Evolutionary conservation across 2,329 filamentous ascomycete species (phyloP).

Genomic region (Fusarium newnesense): DNA sequence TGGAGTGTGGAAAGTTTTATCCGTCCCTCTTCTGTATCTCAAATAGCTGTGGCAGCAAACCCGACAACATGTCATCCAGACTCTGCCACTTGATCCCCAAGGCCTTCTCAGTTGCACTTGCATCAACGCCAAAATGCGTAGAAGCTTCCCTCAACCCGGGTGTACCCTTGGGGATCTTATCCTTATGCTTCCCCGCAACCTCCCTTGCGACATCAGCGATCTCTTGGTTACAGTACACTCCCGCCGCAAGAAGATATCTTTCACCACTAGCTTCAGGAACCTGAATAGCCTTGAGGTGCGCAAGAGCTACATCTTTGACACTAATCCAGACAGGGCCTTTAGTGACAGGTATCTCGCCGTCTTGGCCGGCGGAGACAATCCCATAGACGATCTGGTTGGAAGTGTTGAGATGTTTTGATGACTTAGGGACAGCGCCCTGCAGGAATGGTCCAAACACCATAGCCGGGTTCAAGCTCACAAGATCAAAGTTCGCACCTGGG

Average conservation of each 20-base stretch:
- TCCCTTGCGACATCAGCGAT: neutral
- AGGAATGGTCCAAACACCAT: constrained; percentile 13
- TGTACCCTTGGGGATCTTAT: neutral
- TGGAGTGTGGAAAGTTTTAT: neutral
- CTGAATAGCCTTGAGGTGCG: constrained; percentile 1
- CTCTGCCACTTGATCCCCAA: constrained; percentile 2
- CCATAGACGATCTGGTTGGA: constrained; percentile 5
- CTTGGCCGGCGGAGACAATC: neutral
- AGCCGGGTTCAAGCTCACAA: constrained; percentile 5
- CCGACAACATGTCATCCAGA: neutral
- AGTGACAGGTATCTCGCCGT: neutral
- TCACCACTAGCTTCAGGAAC: constrained; percentile 1
- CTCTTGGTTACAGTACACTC: constrained; percentile 8
- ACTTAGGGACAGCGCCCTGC: neutral
- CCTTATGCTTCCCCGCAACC: neutral
- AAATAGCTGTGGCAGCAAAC: neutral
- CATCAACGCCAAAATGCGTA: constrained; percentile 1
- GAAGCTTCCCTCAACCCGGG: neutral
- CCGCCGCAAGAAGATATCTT: constrained; percentile 5
- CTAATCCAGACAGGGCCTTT: constrained; percentile 9
- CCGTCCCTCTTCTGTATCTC: neutral
- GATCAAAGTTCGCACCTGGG: neutral
- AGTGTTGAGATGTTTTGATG: constrained; percentile 4
- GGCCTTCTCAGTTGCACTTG: neutral
- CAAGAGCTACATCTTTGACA: constrained; percentile 1